These are phyloP conservation scores for Purpureocillium takamizusanense DNA, from an alignment of 2,329 filamentous ascomycete genomes.

Conservation along the genomic window DNA sequence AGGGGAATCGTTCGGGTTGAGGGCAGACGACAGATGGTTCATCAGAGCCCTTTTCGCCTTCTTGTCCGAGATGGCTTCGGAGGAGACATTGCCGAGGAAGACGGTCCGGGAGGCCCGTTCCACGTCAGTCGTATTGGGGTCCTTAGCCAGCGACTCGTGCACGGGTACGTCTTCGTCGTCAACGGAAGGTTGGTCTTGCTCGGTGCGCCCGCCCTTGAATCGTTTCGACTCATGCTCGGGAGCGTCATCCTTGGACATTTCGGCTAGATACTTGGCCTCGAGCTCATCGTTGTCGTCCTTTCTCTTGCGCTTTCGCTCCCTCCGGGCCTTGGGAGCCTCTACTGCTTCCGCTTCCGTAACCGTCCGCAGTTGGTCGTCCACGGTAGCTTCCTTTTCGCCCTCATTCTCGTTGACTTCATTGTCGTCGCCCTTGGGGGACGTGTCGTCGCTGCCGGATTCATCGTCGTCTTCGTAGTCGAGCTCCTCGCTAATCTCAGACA, in stretches of 20 bases:
- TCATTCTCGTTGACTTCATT: slow-evolving; percentile 17
- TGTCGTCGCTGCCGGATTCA: slow-evolving; percentile 15
- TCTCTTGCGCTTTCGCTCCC: slow-evolving; percentile 56
- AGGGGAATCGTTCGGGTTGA: slow-evolving; percentile 41
- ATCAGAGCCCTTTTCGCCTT: slow-evolving; percentile 68
- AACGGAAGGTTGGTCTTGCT: slow-evolving; percentile 33
- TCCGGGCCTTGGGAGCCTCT: slow-evolving; percentile 21
- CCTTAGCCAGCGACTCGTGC: slow-evolving; percentile 48
- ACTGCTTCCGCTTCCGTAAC: slow-evolving; percentile 24
- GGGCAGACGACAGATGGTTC: slow-evolving; percentile 68
- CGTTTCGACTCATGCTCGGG: slow-evolving; percentile 47
- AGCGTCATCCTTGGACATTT: slow-evolving; percentile 51
- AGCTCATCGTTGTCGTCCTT: slow-evolving; percentile 60
- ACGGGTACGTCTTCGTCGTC: slow-evolving; percentile 35
- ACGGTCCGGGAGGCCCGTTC: slow-evolving; percentile 86
- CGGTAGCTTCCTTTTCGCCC: slow-evolving; percentile 13
- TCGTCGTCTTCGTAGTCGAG: slow-evolving; percentile 18
- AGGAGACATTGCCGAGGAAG: slow-evolving; percentile 87
- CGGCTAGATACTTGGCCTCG: slow-evolving; percentile 61
- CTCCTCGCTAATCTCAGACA: slow-evolving; percentile 16
- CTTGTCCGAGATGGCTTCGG: slow-evolving; percentile 73
- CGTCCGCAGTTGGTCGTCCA: slow-evolving; percentile 8
- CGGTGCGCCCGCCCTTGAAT: slow-evolving; percentile 34
- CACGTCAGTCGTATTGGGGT: slow-evolving; percentile 52
- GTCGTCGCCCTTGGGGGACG: slow-evolving; percentile 16